These are phyloP conservation scores for Agaricus blazei DNA, from an alignment of 768 basidiomycete genomes.

Conservation along the genomic window DNA sequence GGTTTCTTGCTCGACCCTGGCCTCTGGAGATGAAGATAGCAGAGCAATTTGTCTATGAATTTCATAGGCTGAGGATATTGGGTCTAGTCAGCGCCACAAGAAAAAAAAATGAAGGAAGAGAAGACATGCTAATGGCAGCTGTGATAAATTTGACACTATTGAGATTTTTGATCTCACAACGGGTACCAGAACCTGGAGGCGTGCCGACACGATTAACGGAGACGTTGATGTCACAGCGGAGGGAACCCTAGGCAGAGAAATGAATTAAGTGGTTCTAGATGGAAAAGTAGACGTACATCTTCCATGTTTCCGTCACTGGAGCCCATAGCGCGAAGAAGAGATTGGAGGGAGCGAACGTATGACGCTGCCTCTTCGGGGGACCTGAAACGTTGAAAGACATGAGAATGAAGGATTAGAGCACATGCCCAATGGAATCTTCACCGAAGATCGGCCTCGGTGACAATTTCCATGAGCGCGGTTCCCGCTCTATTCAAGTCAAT, in stretches of 20 bases:
- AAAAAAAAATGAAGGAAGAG: not conserved
- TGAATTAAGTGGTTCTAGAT: not conserved
- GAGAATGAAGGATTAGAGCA: not conserved
- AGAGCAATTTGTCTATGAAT: slow-evolving; percentile 71
- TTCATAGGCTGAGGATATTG: slow-evolving; percentile 61
- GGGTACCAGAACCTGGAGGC: slow-evolving; percentile 53
- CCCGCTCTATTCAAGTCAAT: slow-evolving; percentile 94
- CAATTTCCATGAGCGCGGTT: slow-evolving; percentile 89
- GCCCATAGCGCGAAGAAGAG: slow-evolving; percentile 74
- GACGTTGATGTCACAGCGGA: slow-evolving; percentile 94
- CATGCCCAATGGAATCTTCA: slow-evolving; percentile 18
- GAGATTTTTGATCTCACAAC: slow-evolving; percentile 96
- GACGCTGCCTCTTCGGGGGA: slow-evolving; percentile 88
- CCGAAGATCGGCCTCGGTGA: slow-evolving; percentile 90
- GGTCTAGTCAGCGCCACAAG: not conserved
- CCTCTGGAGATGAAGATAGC: slow-evolving; percentile 31
- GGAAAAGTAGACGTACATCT: slow-evolving; percentile 49
- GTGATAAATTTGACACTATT: slow-evolving; percentile 86
- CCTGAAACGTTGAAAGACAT: slow-evolving; percentile 26
- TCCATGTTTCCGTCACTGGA: slow-evolving; percentile 98
- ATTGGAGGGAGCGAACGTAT: slow-evolving; percentile 82
- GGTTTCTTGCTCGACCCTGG: slow-evolving; percentile 73
- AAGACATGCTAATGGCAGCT: slow-evolving; percentile 71
- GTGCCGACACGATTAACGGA: slow-evolving; percentile 72
- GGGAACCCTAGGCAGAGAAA: slow-evolving; percentile 61